Conservation (phyloP, 495 filamentous ascomycete genomes). For the Hypoxylon fragiforme region DNA sequence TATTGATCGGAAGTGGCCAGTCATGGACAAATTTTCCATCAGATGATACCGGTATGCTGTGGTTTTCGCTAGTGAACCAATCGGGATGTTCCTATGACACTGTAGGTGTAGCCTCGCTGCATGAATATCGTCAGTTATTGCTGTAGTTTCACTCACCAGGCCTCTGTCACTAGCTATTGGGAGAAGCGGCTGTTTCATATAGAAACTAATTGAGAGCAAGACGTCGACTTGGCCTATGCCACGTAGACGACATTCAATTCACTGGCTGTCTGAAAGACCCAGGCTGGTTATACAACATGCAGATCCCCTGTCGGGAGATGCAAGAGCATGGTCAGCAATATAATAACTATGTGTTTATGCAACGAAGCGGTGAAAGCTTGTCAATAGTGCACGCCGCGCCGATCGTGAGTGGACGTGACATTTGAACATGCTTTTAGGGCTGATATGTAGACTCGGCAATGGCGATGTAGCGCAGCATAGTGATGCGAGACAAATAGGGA, state of each 20-base stretch:
- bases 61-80: conserved; percentile 15
- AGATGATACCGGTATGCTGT: conserved; percentile 26
- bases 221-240: conserved; percentile 26
- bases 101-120: conserved; percentile 23
- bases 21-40: conserved; percentile 14
- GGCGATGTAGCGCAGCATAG: not conserved
- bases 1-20: conserved; percentile 15
- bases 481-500: conserved; percentile 1
- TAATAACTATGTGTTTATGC: conserved; percentile 20
- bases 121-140: conserved; percentile 30
- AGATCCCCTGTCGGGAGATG: conserved; percentile 5
- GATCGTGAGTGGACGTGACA: conserved; percentile 11
- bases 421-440: conserved; percentile 7
- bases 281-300: conserved; percentile 14
- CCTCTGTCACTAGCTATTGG: conserved; percentile 18
- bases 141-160: conserved; percentile 29
- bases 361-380: conserved; percentile 27
- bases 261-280: conserved; percentile 5
- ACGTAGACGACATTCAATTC: conserved; percentile 28
- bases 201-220: conserved; percentile 26
- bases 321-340: conserved; percentile 6
- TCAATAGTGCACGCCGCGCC: conserved; percentile 4
- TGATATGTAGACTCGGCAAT: no score
- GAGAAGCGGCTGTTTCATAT: conserved; percentile 36
- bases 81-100: conserved; percentile 21